Conservation (phyloP, 2,329 filamentous ascomycete genomes). For the Talaromyces sp. region DNA sequence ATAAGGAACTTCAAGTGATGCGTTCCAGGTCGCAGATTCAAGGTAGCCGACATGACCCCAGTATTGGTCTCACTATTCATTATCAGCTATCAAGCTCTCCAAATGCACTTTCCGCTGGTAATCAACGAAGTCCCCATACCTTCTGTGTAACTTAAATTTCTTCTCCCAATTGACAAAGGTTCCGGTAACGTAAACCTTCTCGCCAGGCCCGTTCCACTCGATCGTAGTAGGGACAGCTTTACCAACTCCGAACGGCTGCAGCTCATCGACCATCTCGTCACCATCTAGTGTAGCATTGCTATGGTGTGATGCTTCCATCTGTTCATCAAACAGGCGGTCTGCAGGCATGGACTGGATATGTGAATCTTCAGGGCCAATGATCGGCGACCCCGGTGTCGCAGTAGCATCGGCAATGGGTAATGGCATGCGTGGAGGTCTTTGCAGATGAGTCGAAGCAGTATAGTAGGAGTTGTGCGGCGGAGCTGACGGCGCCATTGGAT, state of each 20-base stretch:
- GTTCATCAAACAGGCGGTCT: slow-evolving; percentile 50
- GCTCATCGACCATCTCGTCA: slow-evolving; percentile 75
- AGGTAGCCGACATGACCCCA: slow-evolving; percentile 71
- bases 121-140: slow-evolving; percentile 61
- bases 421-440: slow-evolving; percentile 79
- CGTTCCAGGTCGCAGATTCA: slow-evolving; percentile 87
- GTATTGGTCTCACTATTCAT: slow-evolving; percentile 45
- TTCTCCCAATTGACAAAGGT: slow-evolving; percentile 98
- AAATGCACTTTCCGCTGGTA: neutral
- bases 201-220: slow-evolving; percentile 80
- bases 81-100: slow-evolving; percentile 21
- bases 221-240: slow-evolving; percentile 81
- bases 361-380: slow-evolving; percentile 70
- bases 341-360: slow-evolving; percentile 50
- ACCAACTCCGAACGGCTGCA: slow-evolving; percentile 67
- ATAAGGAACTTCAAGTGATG: slow-evolving; percentile 97
- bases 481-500: slow-evolving; percentile 45
- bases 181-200: slow-evolving; percentile 94
- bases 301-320: slow-evolving; percentile 58
- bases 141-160: slow-evolving; percentile 82
- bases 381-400: slow-evolving; percentile 86
- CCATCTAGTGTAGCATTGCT: slow-evolving; percentile 64
- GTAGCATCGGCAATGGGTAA: slow-evolving; percentile 92
- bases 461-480: slow-evolving; percentile 54
- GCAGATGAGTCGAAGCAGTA: slow-evolving; percentile 43